Conservation (phyloP, 495 filamentous ascomycete genomes). For the Articulospora tetracladia region DNA sequence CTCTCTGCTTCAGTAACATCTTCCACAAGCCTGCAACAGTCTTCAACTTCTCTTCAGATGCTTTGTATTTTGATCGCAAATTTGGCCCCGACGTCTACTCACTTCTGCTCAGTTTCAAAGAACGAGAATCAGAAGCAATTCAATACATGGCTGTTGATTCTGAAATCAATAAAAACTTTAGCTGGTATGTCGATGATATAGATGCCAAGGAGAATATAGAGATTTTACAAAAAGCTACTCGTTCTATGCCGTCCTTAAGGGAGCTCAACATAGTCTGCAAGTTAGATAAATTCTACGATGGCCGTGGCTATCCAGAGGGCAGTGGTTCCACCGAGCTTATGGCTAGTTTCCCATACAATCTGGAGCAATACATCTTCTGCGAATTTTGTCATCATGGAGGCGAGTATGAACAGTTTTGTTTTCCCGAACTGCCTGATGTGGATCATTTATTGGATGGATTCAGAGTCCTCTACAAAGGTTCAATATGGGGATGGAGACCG, state of each 20-base stretch:
- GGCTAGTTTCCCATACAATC: background rate
- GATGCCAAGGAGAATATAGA: background rate
- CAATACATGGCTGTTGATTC: background rate
- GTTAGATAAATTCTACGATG: background rate
- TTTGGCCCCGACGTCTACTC: background rate
- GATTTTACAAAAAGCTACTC: background rate
- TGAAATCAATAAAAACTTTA: background rate
- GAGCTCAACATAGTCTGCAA: background rate
- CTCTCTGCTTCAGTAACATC: slow-evolving; percentile 10
- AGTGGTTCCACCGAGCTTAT: background rate
- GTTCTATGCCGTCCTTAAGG: background rate
- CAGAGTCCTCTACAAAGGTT: background rate
- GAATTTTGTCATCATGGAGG: too few species aligned
- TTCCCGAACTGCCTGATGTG: background rate
- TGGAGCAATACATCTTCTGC: background rate
- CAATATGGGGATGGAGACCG: background rate
- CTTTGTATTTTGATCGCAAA: background rate
- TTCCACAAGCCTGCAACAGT: background rate
- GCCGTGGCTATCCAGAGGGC: background rate
- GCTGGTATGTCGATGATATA: background rate
- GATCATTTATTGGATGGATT: background rate
- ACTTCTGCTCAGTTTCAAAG: background rate
- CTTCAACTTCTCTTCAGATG: slow-evolving; percentile 16
- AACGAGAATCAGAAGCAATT: background rate
- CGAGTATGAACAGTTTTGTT: too few species aligned